Conservation (phyloP, 2,329 filamentous ascomycete genomes). For the Cordyceps pruinosa region DNA sequence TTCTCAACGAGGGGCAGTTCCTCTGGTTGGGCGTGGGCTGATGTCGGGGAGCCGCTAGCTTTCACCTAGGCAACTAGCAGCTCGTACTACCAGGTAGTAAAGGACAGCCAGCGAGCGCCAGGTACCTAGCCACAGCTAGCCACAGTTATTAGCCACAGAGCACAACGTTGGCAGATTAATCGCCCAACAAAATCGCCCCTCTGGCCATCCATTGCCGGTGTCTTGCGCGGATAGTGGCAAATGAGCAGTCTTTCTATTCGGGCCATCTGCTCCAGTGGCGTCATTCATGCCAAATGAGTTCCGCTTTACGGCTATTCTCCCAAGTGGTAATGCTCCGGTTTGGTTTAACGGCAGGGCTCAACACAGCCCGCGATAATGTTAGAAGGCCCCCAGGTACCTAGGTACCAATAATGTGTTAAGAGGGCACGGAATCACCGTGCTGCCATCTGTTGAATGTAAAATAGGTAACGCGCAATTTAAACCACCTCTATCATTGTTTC, state of each 20-base stretch:
- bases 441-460: no score
- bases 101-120: no score
- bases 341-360: no score
- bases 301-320: not conserved
- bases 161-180: not conserved
- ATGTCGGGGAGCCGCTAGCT: not conserved
- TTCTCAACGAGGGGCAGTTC: slow-evolving; percentile 1
- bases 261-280: slow-evolving; percentile 6
- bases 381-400: no score
- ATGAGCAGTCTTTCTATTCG: not conserved
- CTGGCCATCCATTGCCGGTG: not conserved
- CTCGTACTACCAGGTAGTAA: not conserved
- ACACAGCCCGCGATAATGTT: no score
- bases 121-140: not conserved
- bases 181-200: slow-evolving; percentile 6
- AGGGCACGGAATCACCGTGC: no score
- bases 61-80: not conserved
- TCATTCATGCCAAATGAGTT: not conserved
- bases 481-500: no score
- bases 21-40: slow-evolving; percentile 4
- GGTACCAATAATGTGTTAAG: no score
- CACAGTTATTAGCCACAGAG: slow-evolving; percentile 2
- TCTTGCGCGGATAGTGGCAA: not conserved
- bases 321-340: no score
- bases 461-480: no score